Conservation (phyloP, 495 filamentous ascomycete species). For the Tuber aestivum region DNA sequence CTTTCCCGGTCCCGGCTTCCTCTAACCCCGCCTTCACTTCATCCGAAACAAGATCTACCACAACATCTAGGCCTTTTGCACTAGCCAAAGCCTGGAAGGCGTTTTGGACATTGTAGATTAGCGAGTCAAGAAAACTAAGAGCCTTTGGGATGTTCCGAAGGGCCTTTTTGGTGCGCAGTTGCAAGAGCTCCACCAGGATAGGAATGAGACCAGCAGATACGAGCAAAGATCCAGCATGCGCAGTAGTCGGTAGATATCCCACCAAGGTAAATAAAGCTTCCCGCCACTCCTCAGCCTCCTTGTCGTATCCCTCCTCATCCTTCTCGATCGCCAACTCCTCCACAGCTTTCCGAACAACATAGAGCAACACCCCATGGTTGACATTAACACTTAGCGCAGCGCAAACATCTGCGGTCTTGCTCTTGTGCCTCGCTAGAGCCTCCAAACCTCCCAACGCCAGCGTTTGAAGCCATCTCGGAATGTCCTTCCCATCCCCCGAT, state of each 20-base stretch:
- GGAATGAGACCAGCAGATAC: constrained; percentile 81
- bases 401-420: constrained; percentile 71
- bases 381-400: constrained; percentile 85
- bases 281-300: constrained; percentile 76
- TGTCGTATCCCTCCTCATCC: constrained; percentile 53
- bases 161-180: constrained; percentile 72
- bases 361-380: constrained; percentile 93
- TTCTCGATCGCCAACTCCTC: constrained; percentile 63
- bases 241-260: constrained; percentile 65
- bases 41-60: constrained; percentile 74
- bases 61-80: constrained; percentile 74
- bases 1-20: constrained; percentile 58
- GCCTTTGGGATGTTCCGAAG: constrained; percentile 74
- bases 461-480: constrained; percentile 73
- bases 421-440: constrained; percentile 69
- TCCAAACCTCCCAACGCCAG: constrained; percentile 74
- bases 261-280: constrained; percentile 76
- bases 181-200: constrained; percentile 82
- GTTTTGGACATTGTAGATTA: constrained; percentile 73
- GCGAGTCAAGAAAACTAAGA: constrained; percentile 75
- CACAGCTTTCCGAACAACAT: constrained; percentile 82
- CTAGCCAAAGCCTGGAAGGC: constrained; percentile 72
- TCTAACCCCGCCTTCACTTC: constrained; percentile 68
- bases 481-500: constrained; percentile 38
- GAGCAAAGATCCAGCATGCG: constrained; percentile 56